Base-by-base conservation (phyloP, 2,329 filamentous ascomycete species). In the Trichoderma atroviride region DNA sequence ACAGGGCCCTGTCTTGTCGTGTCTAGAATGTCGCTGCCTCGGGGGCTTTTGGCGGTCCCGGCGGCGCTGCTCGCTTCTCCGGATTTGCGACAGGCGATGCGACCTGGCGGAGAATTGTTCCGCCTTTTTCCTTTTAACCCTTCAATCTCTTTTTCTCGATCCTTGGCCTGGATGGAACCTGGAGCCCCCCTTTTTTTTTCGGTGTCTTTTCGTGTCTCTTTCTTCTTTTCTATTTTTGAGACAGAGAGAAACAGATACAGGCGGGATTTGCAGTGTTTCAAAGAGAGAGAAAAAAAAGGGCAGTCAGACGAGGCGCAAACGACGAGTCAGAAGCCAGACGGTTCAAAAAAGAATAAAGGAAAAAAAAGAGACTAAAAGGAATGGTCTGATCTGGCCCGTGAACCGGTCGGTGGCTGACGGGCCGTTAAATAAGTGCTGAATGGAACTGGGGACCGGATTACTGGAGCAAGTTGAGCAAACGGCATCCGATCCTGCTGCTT, bases 321-420 rank as follows among this genome's bases (percentile, higher is more conserved):
- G 10, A 22, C 62, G 52, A 50, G 16, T 27, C 47, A 43, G 24
- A 57, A 50, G 62, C 62, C 53, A 53, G 53, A 27, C 62, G 62
- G 52, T 19, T 19, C 53, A 11, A 29, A 50, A 35, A 35, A 50
- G 13, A 35, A 11, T 3, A 35, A 35, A 19, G 16, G 14, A 40
- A 19, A 43, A 9, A 43, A 43, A 43, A n/a, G 40, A 40, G 52
- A 66, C 62, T 66, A 65, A 66, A 47, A 22, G 62, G n/a, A 37
- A 66, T 66, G 62, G 62, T 50, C 62, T 66, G 62, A 66, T 66
- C 53, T 66, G 62, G 62, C 52, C 62, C 62, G 62, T 57, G 62
- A 57, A 37, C 62, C 62, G 53, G 62, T 66, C 62, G 62, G 62
- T 66, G 62, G 62, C 62, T 66, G 62, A 57, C 62, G 62, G 62